These are phyloP conservation scores for Cochlearia excelsa DNA, from an alignment of 345 rosid genomes.

Conservation along the genomic window DNA sequence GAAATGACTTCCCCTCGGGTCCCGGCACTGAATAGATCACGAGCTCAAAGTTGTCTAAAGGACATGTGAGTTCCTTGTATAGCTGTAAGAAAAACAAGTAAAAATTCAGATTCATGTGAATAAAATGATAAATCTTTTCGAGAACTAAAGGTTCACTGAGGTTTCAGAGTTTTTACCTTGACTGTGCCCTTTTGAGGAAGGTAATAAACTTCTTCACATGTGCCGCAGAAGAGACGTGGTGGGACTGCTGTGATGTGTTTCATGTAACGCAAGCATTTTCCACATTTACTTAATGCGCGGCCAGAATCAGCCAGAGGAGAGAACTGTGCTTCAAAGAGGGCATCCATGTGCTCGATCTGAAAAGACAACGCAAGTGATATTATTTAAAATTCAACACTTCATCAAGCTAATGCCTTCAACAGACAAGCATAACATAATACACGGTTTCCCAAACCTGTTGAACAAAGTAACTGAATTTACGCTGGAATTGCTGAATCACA, in stretches of 20 bases:
- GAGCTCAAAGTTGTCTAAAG: conserved; percentile 90
- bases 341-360: conserved; percentile 93
- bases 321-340: conserved; percentile 91
- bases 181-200: conserved; percentile 90
- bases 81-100: conserved; percentile 47
- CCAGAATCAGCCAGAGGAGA: conserved; percentile 87
- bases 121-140: neutral
- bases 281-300: conserved; percentile 83
- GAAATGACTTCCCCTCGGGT: conserved; percentile 89
- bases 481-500: conserved; percentile 78
- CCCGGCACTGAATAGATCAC: conserved; percentile 87
- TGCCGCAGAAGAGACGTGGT: conserved; percentile 78
- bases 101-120: conserved; percentile 2
- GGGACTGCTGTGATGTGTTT: conserved; percentile 81
- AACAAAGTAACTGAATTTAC: conserved; percentile 71
- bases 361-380: neutral
- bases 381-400: neutral
- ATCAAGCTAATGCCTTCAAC: conserved; percentile 1
- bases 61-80: conserved; percentile 92
- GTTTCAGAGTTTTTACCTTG: conserved; percentile 53
- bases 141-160: neutral
- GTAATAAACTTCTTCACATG: conserved; percentile 91
- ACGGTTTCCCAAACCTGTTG: conserved; percentile 56
- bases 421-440: neutral
- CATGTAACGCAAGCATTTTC: conserved; percentile 96